A percentile compares a stretch with the other conserved stretches of the same genome.
phyloP scores from a whole-genome alignment of 2,329 filamentous ascomycete genomes.

The Claviceps humidiphila region DNA sequence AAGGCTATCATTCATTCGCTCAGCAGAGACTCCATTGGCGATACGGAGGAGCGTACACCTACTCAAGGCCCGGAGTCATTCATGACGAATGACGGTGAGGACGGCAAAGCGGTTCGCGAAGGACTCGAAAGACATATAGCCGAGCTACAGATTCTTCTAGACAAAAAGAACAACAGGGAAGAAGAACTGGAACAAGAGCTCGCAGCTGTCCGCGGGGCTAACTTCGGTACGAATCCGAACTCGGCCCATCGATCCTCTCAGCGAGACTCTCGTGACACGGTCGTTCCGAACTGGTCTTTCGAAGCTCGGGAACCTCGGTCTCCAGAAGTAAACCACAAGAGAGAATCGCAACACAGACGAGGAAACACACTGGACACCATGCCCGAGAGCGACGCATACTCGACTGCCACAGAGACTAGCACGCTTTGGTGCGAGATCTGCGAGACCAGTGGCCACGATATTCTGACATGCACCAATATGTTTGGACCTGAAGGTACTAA shows the following conservation, averaged over 20 bases:
- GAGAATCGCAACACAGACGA: slow-evolving; percentile 13
- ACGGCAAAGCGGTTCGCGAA: slow-evolving; percentile 31
- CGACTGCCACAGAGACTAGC: slow-evolving; percentile 58
- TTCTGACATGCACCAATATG: slow-evolving; percentile 88
- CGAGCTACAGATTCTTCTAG: slow-evolving; percentile 60
- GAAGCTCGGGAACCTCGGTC: slow-evolving; percentile 33
- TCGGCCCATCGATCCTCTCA: slow-evolving; percentile 39
- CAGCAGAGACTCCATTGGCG: slow-evolving; percentile 57
- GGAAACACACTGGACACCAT: slow-evolving; percentile 50
- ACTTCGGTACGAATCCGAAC: slow-evolving; percentile 15
- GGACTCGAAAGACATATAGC: slow-evolving; percentile 69
- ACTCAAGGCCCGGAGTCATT: slow-evolving; percentile 22
- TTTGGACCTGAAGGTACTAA: slow-evolving; percentile 40
- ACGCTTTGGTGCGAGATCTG: slow-evolving; percentile 90
- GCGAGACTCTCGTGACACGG: slow-evolving; percentile 53
- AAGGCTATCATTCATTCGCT: slow-evolving; percentile 97
- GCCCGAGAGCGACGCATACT: slow-evolving; percentile 57
- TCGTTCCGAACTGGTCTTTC: slow-evolving; percentile 41
- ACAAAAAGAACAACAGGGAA: slow-evolving; percentile 60
- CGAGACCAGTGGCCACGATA: slow-evolving; percentile 83
- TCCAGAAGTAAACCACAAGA: slow-evolving; percentile 35
- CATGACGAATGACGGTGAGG: slow-evolving; percentile 12
- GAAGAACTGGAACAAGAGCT: slow-evolving; percentile 79
- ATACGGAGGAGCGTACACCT: slow-evolving; percentile 20
- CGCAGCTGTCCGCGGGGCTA: slow-evolving; percentile 44